Base-by-base conservation (phyloP, 768 basidiomycete species). In the Mycena metata region DNA sequence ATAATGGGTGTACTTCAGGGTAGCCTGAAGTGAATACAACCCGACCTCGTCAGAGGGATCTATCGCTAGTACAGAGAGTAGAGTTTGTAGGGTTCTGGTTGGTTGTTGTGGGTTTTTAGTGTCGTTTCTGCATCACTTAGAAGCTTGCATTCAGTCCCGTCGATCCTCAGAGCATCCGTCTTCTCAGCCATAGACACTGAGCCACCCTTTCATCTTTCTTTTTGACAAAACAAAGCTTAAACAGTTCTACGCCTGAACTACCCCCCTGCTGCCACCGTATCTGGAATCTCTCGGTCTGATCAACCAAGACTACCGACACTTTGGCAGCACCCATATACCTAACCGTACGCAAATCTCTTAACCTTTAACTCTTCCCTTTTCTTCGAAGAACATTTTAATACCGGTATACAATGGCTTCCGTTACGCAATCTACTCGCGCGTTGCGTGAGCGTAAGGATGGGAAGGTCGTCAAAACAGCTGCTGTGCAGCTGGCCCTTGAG, bases 371-470 rank as follows among this genome's bases (percentile, higher is more conserved):
- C n/a, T 19, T 43, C 43, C 6, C n/a, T 19, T 8, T 7, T 43
- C 43, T 43, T 43, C 43, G 43, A 43, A 43, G 43, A 43, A 43
- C n/a, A n/a, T n/a, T n/a, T n/a, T n/a, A n/a, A n/a, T n/a, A n/a
- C n/a, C n/a, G n/a, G 5, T 43, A 16, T 43, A 43, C 15, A 16
- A 43, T 43, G 43, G 43, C 43, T 43, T 43, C 43, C n/a, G 43
- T 43, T 43, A 43, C 15, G 43, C 43, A 43, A 43, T 43, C 43
- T 43, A 19, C 15, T 16, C n/a, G n/a, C 15, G 15, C 43, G 15
- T 43, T 43, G 43, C 43, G 43, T 43, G 43, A 43, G n/a, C 43
- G 43, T 43, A 43, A 43, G 43, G n/a, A 43, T 19, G 43, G 43
- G 43, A 43, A 43, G n/a, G 43, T 43, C 15, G 43, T 43, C n/a